Base-by-base conservation (phyloP, 768 basidiomycete genomes). In the Dioszegia crocea region DNA sequence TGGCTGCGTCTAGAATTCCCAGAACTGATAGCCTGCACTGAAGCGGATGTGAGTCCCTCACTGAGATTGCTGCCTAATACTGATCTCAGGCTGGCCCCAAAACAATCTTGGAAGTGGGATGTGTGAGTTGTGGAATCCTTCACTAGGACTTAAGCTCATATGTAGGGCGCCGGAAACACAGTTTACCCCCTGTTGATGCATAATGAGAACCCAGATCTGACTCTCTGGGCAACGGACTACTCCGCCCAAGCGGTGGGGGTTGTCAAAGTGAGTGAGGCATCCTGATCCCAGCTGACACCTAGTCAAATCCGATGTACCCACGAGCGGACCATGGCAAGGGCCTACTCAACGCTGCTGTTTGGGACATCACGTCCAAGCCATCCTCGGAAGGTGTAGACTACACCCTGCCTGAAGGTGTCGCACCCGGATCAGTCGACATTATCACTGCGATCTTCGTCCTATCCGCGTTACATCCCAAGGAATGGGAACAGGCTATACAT, bases 1-100 rank as follows among this genome's bases (percentile, higher is more conserved):
- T 99, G 96, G 94, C 80, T 98, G 29, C 84, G 88, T 66, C 84
- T 89, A n/a, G 96, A 99, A 76, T 98, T 98, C 68, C 89, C 88
- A 0, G 92, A 97, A 68, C 82, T 98, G 21, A 79, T 88, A 24
- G 81, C 81, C 11, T 86, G 87, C 1, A 82, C 87, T 12, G 80
- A 85, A 62, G 79, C 84, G 2, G 83, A 87, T 63, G 51, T 53
- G 40, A 38, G 51, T 6, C 33, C 14, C 26, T 27, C 11, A n/a
- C 14, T 36, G n/a, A 12, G 2, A 40, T 26, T 26, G 36, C 11
- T 9, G 23, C 12, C 24, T n/a, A 26, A 10, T 26, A 12, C 19
- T 26, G 14, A 26, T 40, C 10, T 36, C 36, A 53, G 51, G 90
- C 90, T 51, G 93, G 93, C 14, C 83, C 83, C 0, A 80, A 83